A percentile compares a stretch with the other conserved stretches of the same genome.
Evolutionary conservation across 2,329 filamentous ascomycete genomes (phyloP).

Genomic region (Fusarium sp.): DNA sequence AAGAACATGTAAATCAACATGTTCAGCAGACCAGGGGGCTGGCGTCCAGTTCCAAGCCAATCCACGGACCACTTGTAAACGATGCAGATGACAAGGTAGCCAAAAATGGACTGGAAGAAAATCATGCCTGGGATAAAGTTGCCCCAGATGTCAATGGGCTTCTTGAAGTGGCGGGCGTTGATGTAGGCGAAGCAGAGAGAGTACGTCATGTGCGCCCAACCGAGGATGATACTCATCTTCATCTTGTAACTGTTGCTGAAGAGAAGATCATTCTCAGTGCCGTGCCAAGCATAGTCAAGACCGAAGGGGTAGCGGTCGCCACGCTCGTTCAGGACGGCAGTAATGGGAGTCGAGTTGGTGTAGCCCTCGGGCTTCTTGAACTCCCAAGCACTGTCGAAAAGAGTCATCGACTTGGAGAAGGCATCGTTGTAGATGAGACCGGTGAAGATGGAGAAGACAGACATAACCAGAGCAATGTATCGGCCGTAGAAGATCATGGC

Average conservation of each 20-base stretch:
- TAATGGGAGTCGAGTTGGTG: slow-evolving; percentile 68
- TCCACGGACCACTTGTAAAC: slow-evolving; percentile 97
- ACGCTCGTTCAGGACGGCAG: slow-evolving; percentile 69
- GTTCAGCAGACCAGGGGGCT: slow-evolving; percentile 89
- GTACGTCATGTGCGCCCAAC: slow-evolving; percentile 99
- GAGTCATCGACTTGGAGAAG: slow-evolving; percentile 90
- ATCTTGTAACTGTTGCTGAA: slow-evolving; percentile 99
- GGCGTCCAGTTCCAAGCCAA: slow-evolving; percentile 70
- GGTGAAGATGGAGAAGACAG: slow-evolving; percentile 94
- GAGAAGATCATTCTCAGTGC: slow-evolving; percentile 89
- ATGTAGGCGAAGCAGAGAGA: slow-evolving; percentile 91
- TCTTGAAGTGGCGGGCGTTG: slow-evolving; percentile 95
- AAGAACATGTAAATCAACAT: slow-evolving; percentile 99
- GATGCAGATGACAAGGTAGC: slow-evolving; percentile 92
- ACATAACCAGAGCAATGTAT: slow-evolving; percentile 99
- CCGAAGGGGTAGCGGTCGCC: slow-evolving; percentile 94
- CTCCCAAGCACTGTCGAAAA: slow-evolving; percentile 90
- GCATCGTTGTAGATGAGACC: slow-evolving; percentile 97
- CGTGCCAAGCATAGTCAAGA: slow-evolving; percentile 96
- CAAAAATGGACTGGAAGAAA: slow-evolving; percentile 99
- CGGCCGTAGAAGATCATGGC: slow-evolving; percentile 99
- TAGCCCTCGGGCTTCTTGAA: slow-evolving; percentile 74
- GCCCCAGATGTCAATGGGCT: slow-evolving; percentile 92
- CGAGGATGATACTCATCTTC: slow-evolving; percentile 98
- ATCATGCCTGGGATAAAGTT: slow-evolving; percentile 99